Conservation (phyloP, 108 stramenopile species). For the Nitzschia putrida region DNA sequence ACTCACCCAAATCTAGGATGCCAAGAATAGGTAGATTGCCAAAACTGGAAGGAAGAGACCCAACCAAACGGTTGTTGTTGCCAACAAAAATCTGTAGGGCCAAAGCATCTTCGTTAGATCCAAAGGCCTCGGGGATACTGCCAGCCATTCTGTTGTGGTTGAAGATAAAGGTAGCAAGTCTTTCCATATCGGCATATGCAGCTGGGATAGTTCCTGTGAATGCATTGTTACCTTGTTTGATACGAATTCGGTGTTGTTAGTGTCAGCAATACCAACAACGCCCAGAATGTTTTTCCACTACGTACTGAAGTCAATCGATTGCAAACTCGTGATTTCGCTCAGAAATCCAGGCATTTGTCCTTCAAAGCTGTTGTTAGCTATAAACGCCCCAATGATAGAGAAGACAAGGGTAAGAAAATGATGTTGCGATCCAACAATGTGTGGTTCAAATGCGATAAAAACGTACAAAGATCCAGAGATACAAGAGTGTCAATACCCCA, state of each 20-base stretch:
- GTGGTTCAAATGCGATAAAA: background rate
- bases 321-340: background rate
- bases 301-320: constrained; percentile 14
- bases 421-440: background rate
- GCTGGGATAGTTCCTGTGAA: constrained; percentile 14
- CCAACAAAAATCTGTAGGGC: background rate
- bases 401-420: too few species aligned
- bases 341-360: constrained; percentile 5
- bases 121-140: constrained; percentile 1
- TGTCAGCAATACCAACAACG: background rate
- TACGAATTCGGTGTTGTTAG: background rate
- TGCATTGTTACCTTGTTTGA: constrained; percentile 16
- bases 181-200: background rate
- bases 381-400: too few species aligned
- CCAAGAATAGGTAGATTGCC: background rate
- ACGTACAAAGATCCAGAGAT: constrained; percentile 6
- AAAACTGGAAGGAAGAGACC: background rate
- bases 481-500: constrained; percentile 3
- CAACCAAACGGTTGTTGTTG: constrained; percentile 6
- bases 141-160: constrained; percentile 20
- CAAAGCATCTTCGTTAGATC: background rate
- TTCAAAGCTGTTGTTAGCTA: constrained; percentile 7
- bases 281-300: background rate
- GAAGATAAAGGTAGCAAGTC: background rate
- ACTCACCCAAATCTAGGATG: constrained; percentile 11